A percentile compares a stretch with the other conserved stretches of the same genome.
Conservation (phyloP, 345 rosid species). For the Toxicodendron radicans region DNA sequence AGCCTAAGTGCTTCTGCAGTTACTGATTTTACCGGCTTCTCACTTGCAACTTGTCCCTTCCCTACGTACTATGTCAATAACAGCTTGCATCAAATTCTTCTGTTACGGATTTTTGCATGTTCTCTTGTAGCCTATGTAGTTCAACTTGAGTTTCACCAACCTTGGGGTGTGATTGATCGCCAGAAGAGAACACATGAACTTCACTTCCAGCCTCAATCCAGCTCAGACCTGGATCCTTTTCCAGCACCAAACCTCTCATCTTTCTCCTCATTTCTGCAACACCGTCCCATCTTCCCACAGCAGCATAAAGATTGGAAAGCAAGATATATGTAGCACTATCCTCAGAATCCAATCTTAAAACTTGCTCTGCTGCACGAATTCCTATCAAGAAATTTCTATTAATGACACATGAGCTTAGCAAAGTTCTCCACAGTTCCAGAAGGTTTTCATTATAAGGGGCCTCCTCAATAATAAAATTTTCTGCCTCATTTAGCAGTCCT, state of each 20-base stretch:
- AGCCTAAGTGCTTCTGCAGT: no score
- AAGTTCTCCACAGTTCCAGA: conserved; percentile 75
- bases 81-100: conserved; percentile 23
- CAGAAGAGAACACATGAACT: conserved; percentile 57
- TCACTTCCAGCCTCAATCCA: conserved; percentile 68
- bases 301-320: conserved; percentile 77
- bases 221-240: conserved; percentile 77
- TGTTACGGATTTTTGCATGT: conserved; percentile 44
- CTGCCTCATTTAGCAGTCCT: conserved; percentile 64
- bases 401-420: conserved; percentile 69
- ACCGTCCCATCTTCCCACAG: conserved; percentile 59
- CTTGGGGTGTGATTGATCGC: conserved; percentile 49
- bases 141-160: conserved; percentile 44
- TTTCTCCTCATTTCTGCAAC: conserved; percentile 64
- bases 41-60: neutral
- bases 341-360: conserved; percentile 51
- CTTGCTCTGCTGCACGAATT: conserved; percentile 59
- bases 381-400: conserved; percentile 53
- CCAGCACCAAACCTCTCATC: conserved; percentile 52
- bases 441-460: conserved; percentile 38
- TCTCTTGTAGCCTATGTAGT: conserved; percentile 39
- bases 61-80: conserved; percentile 3
- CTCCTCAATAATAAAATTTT: conserved; percentile 44
- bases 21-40: neutral
- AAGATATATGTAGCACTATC: conserved; percentile 62